Evolutionary conservation across 805 yeast genomes (phyloP).

Genomic region (Teunomyces stri): DNA sequence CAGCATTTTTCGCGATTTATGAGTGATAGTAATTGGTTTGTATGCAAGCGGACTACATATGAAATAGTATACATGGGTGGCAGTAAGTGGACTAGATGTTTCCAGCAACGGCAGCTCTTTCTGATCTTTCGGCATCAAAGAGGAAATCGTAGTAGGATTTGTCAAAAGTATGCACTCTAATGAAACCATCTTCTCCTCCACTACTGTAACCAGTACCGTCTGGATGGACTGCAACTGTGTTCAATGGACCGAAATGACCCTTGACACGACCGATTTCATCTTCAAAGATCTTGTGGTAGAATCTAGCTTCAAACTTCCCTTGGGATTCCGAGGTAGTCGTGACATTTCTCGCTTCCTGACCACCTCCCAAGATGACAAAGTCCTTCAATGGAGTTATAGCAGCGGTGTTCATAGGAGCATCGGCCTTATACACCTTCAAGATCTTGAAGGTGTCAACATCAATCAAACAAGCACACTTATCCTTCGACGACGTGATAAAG

Average conservation of each 20-base stretch:
- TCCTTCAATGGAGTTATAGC: slow-evolving; percentile 92
- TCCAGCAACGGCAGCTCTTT: slow-evolving; percentile 44
- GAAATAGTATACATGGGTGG: slow-evolving; percentile 2
- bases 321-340: slow-evolving; percentile 93
- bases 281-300: slow-evolving; percentile 90
- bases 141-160: slow-evolving; percentile 89
- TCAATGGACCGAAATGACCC: slow-evolving; percentile 99
- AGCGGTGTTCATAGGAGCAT: slow-evolving; percentile 94
- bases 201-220: slow-evolving; percentile 91
- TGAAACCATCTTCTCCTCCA: slow-evolving; percentile 98
- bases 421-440: slow-evolving; percentile 76
- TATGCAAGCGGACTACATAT: slow-evolving; percentile 3
- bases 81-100: slow-evolving; percentile 14
- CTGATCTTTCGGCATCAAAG: slow-evolving; percentile 77
- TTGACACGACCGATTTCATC: slow-evolving; percentile 96
- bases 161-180: slow-evolving; percentile 91
- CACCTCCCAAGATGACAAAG: slow-evolving; percentile 94
- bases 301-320: slow-evolving; percentile 96
- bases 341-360: slow-evolving; percentile 98
- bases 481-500: slow-evolving; percentile 90
- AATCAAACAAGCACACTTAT: slow-evolving; percentile 74
- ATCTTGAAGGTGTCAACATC: slow-evolving; percentile 74
- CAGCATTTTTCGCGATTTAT: too few species aligned
- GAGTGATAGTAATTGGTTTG: not conserved
- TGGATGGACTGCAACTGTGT: slow-evolving; percentile 91